Base-by-base conservation (phyloP, 305 asterid species). In the Fraxinus velutina region DNA sequence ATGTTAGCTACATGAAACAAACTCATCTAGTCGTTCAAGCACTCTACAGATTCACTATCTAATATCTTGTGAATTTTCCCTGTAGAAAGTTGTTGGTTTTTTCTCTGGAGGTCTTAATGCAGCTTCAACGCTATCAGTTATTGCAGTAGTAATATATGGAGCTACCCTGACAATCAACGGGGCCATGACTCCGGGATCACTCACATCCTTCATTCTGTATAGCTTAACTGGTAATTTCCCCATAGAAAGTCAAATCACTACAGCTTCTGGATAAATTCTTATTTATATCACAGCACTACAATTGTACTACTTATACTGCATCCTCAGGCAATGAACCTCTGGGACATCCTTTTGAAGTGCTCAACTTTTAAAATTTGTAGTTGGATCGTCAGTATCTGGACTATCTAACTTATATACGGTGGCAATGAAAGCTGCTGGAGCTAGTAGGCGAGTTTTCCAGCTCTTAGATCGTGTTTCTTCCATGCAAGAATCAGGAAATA, bases 371-470 rank as follows among this genome's bases (percentile, higher is more conserved):
- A 42, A 22, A 44, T 77, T 80, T 89, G 88, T 92, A 92, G 97
- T 94, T 86, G 97, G 98, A 84, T 81, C 95, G 0, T 90, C 97
- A 6, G 79, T 94, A 83, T 92, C 98, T 39, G 91, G 91, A 76
- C 80, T 94, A 55, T 93, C 96, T 4, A 88, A 94, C 64, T 84
- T 92, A 73, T 93, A 94, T 80, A 92, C 98, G 33, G 86, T 81
- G 24, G 89, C 92, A 77, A 94, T 94, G 98, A 94, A 93, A 92
- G 98, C 98, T 75, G 98, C 97, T 77, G 98, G 98, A 86, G 97
- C 98, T 27, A 94, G 98, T 86, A 90, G 98, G 86, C 84, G 98
- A 73, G 98, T 94, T 86, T 93, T 93, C 85, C 97, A 94, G 87
- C 89, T 94, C 81, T 79, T 94, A 75, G 98, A 94, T 77, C 97